Percentiles rank a stretch among this genome's conserved stretches.
Conservation (phyloP, 257 asterid genomes). For the Cinchona pubescens region DNA sequence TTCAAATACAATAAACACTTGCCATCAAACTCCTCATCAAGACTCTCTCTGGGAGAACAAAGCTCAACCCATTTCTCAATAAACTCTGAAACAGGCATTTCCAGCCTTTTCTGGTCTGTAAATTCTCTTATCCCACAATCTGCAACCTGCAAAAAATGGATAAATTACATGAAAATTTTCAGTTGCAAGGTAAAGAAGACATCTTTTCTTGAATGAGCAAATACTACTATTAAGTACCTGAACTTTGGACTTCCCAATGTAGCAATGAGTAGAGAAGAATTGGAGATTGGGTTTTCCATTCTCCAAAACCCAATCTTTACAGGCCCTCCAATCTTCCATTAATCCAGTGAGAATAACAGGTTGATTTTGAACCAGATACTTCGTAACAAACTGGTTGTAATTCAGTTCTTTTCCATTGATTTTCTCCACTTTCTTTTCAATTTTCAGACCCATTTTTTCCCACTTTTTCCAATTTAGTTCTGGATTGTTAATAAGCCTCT, state of each 20-base stretch:
- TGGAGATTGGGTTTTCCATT: conserved; percentile 67
- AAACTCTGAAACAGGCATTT: conserved; percentile 80
- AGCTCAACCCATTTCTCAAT: conserved; percentile 44
- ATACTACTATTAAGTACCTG: conserved; percentile 43
- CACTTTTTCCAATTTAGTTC: background rate
- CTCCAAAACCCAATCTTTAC: conserved; percentile 69
- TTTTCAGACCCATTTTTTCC: conserved; percentile 49
- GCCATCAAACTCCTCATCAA: conserved; percentile 27
- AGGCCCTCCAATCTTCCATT: conserved; percentile 74
- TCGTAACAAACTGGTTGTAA: conserved; percentile 52
- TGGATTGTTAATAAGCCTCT: no score
- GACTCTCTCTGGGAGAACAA: conserved; percentile 16
- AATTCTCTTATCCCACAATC: conserved; percentile 77
- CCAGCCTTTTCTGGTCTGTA: conserved; percentile 77
- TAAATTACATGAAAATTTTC: background rate
- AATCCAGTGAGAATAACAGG: conserved; percentile 90
- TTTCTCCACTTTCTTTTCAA: conserved; percentile 66
- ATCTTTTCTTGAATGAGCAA: background rate
- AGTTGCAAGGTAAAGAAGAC: conserved; percentile 8
- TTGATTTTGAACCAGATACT: conserved; percentile 54
- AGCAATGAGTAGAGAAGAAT: conserved; percentile 58
- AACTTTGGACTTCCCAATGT: conserved; percentile 69
- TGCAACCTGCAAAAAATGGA: conserved; percentile 60
- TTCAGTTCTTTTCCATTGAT: conserved; percentile 60
- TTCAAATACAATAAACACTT: conserved; percentile 65